A percentile compares a stretch with the other conserved stretches of the same genome.
These are phyloP conservation scores for Mycena venus DNA, from an alignment of 768 basidiomycete species.

Conservation along the genomic window DNA sequence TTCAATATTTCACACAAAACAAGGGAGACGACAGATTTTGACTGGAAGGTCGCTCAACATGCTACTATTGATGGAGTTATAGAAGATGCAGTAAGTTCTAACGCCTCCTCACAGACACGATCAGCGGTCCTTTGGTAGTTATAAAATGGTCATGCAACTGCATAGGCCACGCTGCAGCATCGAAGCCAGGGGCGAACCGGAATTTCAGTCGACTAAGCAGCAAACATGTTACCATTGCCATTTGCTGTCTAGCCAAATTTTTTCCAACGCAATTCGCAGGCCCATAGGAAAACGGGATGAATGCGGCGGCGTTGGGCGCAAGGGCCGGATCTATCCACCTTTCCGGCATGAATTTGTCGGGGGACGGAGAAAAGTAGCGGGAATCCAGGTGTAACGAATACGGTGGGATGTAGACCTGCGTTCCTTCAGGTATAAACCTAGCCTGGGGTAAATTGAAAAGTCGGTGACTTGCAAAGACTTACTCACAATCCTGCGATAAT, in stretches of 20 bases:
- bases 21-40: too few species aligned
- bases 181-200: slow-evolving; percentile 48
- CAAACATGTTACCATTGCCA: slow-evolving; percentile 52
- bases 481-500: neutral
- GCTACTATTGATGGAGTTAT: too few species aligned
- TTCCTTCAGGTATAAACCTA: slow-evolving; percentile 59
- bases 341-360: slow-evolving; percentile 58
- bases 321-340: slow-evolving; percentile 46
- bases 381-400: slow-evolving; percentile 61
- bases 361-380: slow-evolving; percentile 60
- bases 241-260: slow-evolving; percentile 56
- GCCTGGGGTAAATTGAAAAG: neutral
- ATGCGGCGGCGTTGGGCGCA: slow-evolving; percentile 44
- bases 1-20: too few species aligned
- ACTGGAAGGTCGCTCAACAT: too few species aligned
- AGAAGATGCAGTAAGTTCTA: too few species aligned
- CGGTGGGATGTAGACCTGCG: slow-evolving; percentile 55
- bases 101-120: neutral
- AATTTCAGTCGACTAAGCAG: slow-evolving; percentile 54
- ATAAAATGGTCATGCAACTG: slow-evolving; percentile 6
- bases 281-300: slow-evolving; percentile 57
- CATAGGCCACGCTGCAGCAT: slow-evolving; percentile 46
- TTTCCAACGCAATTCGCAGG: slow-evolving; percentile 58
- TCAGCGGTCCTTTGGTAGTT: neutral
- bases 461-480: neutral